Evolutionary conservation across 495 filamentous ascomycete genomes (phyloP).

Genomic region (Amphirosellinia nigrospora): DNA sequence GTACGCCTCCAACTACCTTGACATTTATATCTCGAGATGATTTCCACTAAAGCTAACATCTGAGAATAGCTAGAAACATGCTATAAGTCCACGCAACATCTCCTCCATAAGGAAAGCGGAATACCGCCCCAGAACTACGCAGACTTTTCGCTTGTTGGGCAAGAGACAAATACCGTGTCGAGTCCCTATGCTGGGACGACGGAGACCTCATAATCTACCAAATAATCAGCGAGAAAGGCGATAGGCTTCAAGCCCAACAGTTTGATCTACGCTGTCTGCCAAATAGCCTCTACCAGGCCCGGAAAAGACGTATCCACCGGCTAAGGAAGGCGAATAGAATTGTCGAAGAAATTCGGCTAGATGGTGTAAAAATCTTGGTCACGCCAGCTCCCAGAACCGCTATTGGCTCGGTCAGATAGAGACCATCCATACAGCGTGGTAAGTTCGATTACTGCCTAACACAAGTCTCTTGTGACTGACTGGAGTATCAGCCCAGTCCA

Average conservation of each 20-base stretch:
- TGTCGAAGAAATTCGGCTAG: neutral
- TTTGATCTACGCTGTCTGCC: neutral
- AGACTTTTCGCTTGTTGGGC: slow-evolving; percentile 2
- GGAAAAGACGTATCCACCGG: slow-evolving; percentile 1
- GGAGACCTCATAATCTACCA: slow-evolving; percentile 9
- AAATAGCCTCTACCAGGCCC: neutral
- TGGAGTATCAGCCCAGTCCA: no score
- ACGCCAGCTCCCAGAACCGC: neutral
- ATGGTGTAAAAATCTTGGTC: neutral
- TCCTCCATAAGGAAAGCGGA: neutral
- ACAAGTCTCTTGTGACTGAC: no score
- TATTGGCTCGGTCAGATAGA: no score
- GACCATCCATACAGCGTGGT: no score
- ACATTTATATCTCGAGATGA: no score
- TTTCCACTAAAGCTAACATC: neutral
- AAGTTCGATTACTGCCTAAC: no score
- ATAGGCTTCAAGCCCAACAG: slow-evolving; percentile 1
- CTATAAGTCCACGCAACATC: neutral
- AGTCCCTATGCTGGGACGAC: neutral
- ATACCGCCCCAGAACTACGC: neutral
- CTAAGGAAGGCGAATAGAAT: neutral
- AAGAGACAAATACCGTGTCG: slow-evolving; percentile 1
- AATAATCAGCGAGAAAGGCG: neutral
- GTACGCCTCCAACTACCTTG: no score
- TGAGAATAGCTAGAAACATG: neutral